A percentile compares a stretch with the other conserved stretches of the same genome.
Evolutionary conservation across 2,329 filamentous ascomycete species (phyloP).

Genomic region (Incumbomyces delicatus): DNA sequence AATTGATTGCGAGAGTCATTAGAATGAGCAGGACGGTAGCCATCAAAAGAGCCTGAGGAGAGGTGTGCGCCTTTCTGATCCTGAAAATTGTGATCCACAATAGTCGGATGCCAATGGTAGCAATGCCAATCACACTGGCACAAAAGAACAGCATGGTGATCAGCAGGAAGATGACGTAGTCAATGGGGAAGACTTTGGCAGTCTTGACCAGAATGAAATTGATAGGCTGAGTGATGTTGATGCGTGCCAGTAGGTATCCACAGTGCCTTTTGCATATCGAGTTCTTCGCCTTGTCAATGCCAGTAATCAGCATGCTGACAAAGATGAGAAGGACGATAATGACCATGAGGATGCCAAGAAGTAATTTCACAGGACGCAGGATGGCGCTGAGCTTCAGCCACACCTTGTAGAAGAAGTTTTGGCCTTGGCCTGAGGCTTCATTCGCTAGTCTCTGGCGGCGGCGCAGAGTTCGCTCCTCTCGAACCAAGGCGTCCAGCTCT

Average conservation of each 20-base stretch:
- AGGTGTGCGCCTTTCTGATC: slow-evolving; percentile 78
- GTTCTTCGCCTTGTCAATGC: slow-evolving; percentile 93
- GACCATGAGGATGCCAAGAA: slow-evolving; percentile 72
- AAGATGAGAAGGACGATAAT: slow-evolving; percentile 66
- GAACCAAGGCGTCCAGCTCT: slow-evolving; percentile 74
- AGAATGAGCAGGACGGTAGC: slow-evolving; percentile 84
- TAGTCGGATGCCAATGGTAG: slow-evolving; percentile 84
- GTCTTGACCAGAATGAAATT: slow-evolving; percentile 81
- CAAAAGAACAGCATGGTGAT: slow-evolving; percentile 80
- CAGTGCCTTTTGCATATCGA: slow-evolving; percentile 84
- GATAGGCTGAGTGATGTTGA: slow-evolving; percentile 89
- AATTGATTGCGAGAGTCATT: slow-evolving; percentile 85
- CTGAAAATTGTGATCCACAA: slow-evolving; percentile 90
- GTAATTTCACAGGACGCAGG: slow-evolving; percentile 77
- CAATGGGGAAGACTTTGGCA: slow-evolving; percentile 75
- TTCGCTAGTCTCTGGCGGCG: slow-evolving; percentile 79
- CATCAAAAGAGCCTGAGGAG: slow-evolving; percentile 82
- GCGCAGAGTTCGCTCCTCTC: slow-evolving; percentile 86
- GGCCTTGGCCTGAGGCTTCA: slow-evolving; percentile 65
- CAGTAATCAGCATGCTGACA: slow-evolving; percentile 88
- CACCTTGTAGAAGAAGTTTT: slow-evolving; percentile 46
- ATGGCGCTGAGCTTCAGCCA: slow-evolving; percentile 76
- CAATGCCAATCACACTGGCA: slow-evolving; percentile 77
- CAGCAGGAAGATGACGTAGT: slow-evolving; percentile 81
- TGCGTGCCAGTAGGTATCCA: slow-evolving; percentile 79